Evolutionary conservation across 73 alveolate species (phyloP).

Genomic region (Uronychia setigera): DNA sequence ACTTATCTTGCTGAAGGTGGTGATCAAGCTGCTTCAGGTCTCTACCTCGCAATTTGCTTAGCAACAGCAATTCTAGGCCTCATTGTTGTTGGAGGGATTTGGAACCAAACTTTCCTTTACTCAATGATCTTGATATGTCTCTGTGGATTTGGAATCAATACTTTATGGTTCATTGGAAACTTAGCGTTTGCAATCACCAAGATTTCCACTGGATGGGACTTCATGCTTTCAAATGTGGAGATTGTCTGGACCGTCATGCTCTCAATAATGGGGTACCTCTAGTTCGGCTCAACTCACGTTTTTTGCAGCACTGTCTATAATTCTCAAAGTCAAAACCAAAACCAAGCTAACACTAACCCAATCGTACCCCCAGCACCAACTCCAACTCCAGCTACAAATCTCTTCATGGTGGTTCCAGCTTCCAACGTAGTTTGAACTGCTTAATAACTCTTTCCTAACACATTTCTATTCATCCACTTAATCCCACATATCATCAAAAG

Average conservation of each 20-base stretch:
- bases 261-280: not conserved
- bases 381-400: too few relatives aligned
- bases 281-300: not conserved
- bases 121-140: not conserved
- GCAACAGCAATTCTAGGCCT: not conserved
- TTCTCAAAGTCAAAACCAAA: not conserved
- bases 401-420: too few relatives aligned
- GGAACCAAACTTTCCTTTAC: not conserved
- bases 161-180: not conserved
- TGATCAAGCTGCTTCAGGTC: not conserved
- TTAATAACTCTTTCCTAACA: too few relatives aligned
- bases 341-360: not conserved
- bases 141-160: not conserved
- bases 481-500: too few relatives aligned
- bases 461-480: too few relatives aligned
- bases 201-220: not conserved
- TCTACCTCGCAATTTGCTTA: not conserved
- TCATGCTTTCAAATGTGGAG: not conserved
- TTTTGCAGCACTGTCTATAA: not conserved
- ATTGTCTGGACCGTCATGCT: not conserved
- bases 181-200: not conserved
- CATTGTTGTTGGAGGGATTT: not conserved
- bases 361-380: too few relatives aligned
- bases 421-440: too few relatives aligned
- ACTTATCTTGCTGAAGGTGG: not conserved